Evolutionary conservation across 2,329 filamentous ascomycete genomes (phyloP).

Genomic region (Colletotrichum destructivum): DNA sequence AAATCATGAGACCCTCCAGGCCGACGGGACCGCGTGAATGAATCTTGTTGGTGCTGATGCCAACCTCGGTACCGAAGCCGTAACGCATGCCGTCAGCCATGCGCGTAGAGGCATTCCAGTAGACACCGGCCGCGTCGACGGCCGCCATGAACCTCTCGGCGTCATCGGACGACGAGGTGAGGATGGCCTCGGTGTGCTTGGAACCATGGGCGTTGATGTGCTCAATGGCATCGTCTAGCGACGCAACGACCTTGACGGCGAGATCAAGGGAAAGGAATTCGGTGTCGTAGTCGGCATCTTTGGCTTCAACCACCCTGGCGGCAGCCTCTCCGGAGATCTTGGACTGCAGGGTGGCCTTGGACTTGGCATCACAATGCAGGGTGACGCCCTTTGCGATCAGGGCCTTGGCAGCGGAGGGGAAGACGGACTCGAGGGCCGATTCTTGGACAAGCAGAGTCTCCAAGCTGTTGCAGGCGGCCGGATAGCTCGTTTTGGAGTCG

Average conservation of each 20-base stretch:
- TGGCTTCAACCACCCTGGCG: conserved; percentile 74
- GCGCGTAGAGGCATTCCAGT: conserved; percentile 96
- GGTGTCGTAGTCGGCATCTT: conserved; percentile 82
- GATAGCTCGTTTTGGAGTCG: conserved; percentile 95
- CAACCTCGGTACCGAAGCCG: conserved; percentile 97
- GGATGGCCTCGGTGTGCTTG: conserved; percentile 93
- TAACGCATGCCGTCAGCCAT: conserved; percentile 98
- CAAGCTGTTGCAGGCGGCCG: conserved; percentile 94
- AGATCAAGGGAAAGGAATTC: conserved; percentile 91
- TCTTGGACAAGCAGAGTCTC: conserved; percentile 92
- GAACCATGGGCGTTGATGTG: conserved; percentile 96
- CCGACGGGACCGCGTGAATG: conserved; percentile 95
- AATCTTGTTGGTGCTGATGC: conserved; percentile 99
- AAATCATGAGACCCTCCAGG: conserved; percentile 94
- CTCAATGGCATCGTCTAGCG: conserved; percentile 78
- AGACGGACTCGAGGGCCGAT: conserved; percentile 71
- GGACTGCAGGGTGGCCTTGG: conserved; percentile 74
- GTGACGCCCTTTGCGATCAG: conserved; percentile 84
- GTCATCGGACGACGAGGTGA: conserved; percentile 77
- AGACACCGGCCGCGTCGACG: conserved; percentile 92
- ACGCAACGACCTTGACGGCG: conserved; percentile 84
- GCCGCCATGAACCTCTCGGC: conserved; percentile 88
- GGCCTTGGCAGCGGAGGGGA: conserved; percentile 81
- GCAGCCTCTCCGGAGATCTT: conserved; percentile 44
- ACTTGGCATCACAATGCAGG: conserved; percentile 82